A percentile compares a stretch with the other conserved stretches of the same genome.
Conservation (phyloP, 148 eudicot genomes). For the Rhododendron henanense region DNA sequence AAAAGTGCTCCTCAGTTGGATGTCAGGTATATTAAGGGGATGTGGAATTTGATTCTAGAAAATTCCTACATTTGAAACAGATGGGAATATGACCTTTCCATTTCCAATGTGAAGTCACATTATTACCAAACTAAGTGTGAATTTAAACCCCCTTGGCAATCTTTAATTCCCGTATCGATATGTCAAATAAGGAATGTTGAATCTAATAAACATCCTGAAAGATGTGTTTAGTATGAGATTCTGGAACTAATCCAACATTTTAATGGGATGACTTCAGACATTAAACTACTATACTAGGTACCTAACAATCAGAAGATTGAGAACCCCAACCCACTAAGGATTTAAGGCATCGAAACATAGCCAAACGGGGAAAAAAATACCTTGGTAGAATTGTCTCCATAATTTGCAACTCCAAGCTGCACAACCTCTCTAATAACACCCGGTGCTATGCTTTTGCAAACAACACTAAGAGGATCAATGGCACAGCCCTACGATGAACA, state of each 20-base stretch:
- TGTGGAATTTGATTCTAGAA: no score
- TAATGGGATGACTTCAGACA: not conserved
- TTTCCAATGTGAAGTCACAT: not conserved
- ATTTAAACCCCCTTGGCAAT: not conserved
- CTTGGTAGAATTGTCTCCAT: conserved; percentile 86
- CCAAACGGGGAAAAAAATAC: conserved; percentile 17
- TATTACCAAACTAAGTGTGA: not conserved
- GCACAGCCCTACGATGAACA: conserved; percentile 45
- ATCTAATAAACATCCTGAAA: not conserved
- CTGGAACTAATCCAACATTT: not conserved
- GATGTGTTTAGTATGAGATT: not conserved
- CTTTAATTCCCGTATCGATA: not conserved
- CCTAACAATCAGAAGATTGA: not conserved
- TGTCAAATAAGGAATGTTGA: not conserved
- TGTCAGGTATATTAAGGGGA: no score
- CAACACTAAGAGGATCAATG: conserved; percentile 40
- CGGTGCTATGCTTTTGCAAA: conserved; percentile 56
- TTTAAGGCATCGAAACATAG: not conserved
- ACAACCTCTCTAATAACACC: conserved; percentile 91
- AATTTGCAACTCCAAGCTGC: conserved; percentile 74
- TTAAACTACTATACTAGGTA: not conserved
- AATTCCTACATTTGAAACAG: no score
- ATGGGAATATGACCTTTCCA: not conserved
- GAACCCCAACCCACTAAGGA: not conserved
- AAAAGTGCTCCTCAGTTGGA: no score